Conservation (phyloP, 2,329 filamentous ascomycete species). For the Xylariaceae sp. region DNA sequence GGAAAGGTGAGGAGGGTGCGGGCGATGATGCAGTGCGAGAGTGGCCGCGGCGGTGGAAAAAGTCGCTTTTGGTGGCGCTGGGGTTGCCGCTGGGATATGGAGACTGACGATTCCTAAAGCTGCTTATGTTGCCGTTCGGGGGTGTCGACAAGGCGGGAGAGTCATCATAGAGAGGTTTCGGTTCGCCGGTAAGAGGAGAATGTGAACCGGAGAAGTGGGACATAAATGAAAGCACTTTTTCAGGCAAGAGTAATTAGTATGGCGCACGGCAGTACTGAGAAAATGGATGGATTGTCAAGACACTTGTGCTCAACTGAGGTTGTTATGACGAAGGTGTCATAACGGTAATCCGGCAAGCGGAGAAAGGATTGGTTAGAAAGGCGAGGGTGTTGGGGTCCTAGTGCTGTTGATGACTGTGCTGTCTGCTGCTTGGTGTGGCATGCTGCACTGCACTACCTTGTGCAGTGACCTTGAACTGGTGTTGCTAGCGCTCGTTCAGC, state of each 20-base stretch:
- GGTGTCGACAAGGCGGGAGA: conserved; percentile 35
- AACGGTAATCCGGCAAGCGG: background rate
- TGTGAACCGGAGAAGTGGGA: conserved; percentile 70
- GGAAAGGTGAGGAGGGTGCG: conserved; percentile 34
- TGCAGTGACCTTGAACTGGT: conserved; percentile 2
- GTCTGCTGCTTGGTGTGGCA: too few relatives aligned
- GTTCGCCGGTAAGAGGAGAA: conserved; percentile 46
- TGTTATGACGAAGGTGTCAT: background rate
- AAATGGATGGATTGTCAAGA: background rate
- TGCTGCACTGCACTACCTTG: conserved; percentile 3
- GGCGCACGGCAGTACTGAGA: conserved; percentile 25
- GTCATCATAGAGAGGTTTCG: conserved; percentile 39
- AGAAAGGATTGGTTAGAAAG: conserved; percentile 7
- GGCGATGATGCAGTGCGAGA: conserved; percentile 36
- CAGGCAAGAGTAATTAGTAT: conserved; percentile 42
- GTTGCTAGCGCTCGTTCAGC: conserved; percentile 4
- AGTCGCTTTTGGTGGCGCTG: conserved; percentile 28
- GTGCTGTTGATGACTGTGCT: conserved; percentile 3
- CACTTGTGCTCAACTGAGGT: conserved; percentile 2
- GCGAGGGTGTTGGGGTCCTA: conserved; percentile 7
- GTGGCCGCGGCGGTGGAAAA: conserved; percentile 33
- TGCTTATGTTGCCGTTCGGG: conserved; percentile 27
- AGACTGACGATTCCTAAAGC: conserved; percentile 18
- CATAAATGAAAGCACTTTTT: conserved; percentile 84
- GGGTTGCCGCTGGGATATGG: conserved; percentile 24